phyloP scores from a whole-genome alignment of 371 early-diverging fungal genomes.

The Saksenaea oblongispora region DNA sequence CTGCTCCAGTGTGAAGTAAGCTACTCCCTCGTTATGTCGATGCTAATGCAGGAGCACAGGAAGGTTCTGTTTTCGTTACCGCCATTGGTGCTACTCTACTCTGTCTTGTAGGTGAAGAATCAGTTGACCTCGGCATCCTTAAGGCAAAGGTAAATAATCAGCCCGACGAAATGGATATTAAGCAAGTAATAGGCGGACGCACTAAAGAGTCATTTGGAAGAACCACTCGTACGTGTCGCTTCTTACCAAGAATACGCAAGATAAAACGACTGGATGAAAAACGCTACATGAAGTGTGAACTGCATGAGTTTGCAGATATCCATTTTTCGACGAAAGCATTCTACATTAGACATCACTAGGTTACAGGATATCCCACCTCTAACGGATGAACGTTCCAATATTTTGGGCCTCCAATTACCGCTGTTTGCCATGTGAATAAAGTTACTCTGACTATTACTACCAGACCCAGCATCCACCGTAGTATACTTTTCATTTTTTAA shows the following conservation, averaged over 20 bases:
- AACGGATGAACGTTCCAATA: too few relatives aligned
- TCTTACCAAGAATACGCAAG: conserved; percentile 29
- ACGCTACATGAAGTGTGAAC: not conserved
- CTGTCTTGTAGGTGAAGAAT: conserved; percentile 66
- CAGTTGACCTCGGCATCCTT: conserved; percentile 68
- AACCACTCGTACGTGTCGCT: conserved; percentile 56
- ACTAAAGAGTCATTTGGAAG: conserved; percentile 58
- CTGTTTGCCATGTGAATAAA: too few relatives aligned
- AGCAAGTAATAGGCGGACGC: conserved; percentile 44
- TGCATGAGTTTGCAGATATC: not conserved
- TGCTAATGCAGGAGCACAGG: conserved; percentile 30
- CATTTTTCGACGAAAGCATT: too few relatives aligned
- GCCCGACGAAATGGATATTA: not conserved
- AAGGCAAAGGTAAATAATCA: conserved; percentile 60
- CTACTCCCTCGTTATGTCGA: not conserved
- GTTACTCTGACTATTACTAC: too few relatives aligned
- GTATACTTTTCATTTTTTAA: too few relatives aligned
- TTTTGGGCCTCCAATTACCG: too few relatives aligned
- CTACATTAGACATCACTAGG: too few relatives aligned
- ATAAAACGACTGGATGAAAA: not conserved
- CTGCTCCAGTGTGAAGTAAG: conserved; percentile 71
- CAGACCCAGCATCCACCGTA: too few relatives aligned
- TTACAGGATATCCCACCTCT: too few relatives aligned
- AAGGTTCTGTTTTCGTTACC: conserved; percentile 66
- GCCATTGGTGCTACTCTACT: conserved; percentile 67